These are phyloP conservation scores for Kazachstania africana DNA, from an alignment of 805 yeast genomes.

Conservation along the genomic window DNA sequence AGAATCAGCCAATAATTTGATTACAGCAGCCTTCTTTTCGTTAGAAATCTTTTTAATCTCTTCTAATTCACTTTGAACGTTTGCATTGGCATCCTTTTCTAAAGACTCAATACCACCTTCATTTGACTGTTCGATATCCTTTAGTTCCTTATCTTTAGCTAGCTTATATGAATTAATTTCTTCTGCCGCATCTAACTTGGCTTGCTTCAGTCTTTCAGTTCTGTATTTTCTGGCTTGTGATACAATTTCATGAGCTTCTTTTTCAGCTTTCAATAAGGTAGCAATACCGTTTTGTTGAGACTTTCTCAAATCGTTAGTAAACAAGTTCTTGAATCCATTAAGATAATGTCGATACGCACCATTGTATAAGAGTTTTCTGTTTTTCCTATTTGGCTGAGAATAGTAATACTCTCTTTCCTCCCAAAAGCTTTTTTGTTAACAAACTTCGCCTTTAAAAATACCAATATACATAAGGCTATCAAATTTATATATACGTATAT, in stretches of 20 bases:
- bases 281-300: conserved; percentile 28
- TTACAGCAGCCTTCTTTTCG: conserved; percentile 54
- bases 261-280: conserved; percentile 58
- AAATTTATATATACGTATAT: neutral
- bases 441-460: no score
- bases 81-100: conserved; percentile 65
- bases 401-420: no score
- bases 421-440: no score
- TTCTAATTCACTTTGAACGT: conserved; percentile 59
- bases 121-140: conserved; percentile 58
- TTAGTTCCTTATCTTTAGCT: conserved; percentile 74
- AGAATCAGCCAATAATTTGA: conserved; percentile 67
- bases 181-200: conserved; percentile 81
- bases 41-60: conserved; percentile 54
- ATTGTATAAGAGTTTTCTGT: neutral
- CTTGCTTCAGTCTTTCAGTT: conserved; percentile 76
- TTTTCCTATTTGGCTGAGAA: neutral
- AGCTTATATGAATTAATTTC: conserved; percentile 82
- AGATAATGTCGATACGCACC: no score
- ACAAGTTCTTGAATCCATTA: no score
- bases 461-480: no score
- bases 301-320: conserved; percentile 4
- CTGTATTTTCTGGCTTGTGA: conserved; percentile 80
- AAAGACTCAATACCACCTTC: conserved; percentile 38
- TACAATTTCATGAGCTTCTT: conserved; percentile 93